Base-by-base conservation (phyloP, 2,329 filamentous ascomycete genomes). In the Epichloe coenophiala region DNA sequence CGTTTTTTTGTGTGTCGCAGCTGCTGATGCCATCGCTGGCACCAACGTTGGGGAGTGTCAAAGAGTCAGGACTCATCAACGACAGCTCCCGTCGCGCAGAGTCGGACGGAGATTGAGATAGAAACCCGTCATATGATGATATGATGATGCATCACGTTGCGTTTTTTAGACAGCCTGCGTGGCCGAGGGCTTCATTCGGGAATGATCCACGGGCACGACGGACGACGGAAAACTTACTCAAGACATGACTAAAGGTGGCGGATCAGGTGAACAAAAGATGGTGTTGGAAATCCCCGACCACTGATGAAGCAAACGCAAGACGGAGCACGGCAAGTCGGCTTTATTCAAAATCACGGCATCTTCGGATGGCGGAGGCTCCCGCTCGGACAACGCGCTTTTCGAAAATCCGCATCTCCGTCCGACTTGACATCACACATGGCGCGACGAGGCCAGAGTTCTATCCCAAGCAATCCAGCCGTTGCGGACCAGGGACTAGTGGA, bases 311-410 rank as follows among this genome's bases (percentile, higher is more conserved):
- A 27, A 27, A 27, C 6, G 7, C 37, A 45, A 35, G 11, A 45
- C 23, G 45, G 27, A 27, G 27, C 27, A 27, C 27, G 27, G 27
- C 7, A 27, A 31, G 27, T 31, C 7, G 37, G 40, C 11, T 27
- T 44, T 8, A 27, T 41, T 19, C 39, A 41, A 9, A 4, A 33
- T 33, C 38, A 3, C 47, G 50, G 50, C 17, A 41, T 46, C 27
- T 12, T 52, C 50, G 50, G 50, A 46, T 42, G 4, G 17, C 19
- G 6, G 19, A 17, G 19, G 47, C 47, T 33, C 43, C 50, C 42
- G 19, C 42, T 21, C 47, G 47, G 42, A 37, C 50, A 36, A 15
- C 19, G 47, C 37, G 37, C 15, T 35, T 33, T 9, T 13, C 33
- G 17, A 51, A 31, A 6, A 9, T 35, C 42, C 50, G 42, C 37